Conservation (phyloP, 306 rosid species). For the Trifolium dubium region DNA sequence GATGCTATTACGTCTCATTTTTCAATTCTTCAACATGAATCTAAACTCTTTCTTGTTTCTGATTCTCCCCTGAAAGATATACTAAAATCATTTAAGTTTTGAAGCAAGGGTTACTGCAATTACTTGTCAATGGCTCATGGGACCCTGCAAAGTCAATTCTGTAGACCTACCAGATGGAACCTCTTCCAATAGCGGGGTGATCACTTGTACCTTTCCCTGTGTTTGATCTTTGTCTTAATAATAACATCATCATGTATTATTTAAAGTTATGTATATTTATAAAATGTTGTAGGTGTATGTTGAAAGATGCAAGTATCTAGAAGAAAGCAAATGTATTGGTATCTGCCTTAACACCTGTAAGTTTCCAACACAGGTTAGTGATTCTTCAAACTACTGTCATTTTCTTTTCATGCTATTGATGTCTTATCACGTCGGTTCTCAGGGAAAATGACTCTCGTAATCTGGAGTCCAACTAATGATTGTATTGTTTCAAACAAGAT, state of each 20-base stretch:
- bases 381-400: constrained; percentile 24
- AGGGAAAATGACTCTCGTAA: background rate
- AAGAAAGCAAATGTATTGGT: constrained; percentile 89
- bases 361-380: constrained; percentile 91
- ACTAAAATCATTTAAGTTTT: constrained; percentile 41
- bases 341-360: constrained; percentile 86
- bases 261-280: constrained; percentile 11
- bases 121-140: constrained; percentile 97
- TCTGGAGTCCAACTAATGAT: background rate
- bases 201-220: constrained; percentile 37
- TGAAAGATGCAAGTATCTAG: constrained; percentile 90
- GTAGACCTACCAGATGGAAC: constrained; percentile 69
- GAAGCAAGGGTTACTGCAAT: constrained; percentile 96
- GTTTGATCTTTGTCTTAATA: constrained; percentile 25
- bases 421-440: background rate
- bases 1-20: constrained; percentile 3
- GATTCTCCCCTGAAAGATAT: constrained; percentile 39
- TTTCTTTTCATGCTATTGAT: background rate
- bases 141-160: constrained; percentile 75
- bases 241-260: constrained; percentile 1
- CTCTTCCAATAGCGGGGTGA: constrained; percentile 83
- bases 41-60: too few species aligned
- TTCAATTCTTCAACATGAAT: constrained; percentile 1
- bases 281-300: constrained; percentile 71
- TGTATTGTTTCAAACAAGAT: background rate